Evolutionary conservation across 2,329 filamentous ascomycete species (phyloP).

Genomic region (Trichoderma sp.): DNA sequence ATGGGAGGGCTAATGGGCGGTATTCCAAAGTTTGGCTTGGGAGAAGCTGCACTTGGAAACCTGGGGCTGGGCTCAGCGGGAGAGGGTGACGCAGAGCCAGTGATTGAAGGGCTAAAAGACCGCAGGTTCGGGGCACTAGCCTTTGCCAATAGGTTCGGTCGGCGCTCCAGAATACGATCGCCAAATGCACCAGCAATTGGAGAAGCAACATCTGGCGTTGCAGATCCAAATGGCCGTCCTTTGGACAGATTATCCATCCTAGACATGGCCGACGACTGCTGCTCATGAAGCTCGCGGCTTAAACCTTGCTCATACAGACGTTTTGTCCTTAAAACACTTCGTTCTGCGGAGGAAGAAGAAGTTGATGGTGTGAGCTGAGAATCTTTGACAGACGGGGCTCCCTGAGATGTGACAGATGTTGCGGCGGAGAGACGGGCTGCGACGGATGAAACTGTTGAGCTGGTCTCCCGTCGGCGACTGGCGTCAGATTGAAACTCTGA

Average conservation of each 20-base stretch:
- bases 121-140: conserved; percentile 72
- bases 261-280: conserved; percentile 76
- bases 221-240: conserved; percentile 56
- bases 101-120: conserved; percentile 55
- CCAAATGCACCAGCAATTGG: conserved; percentile 49
- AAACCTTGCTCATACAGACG: conserved; percentile 83
- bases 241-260: conserved; percentile 78
- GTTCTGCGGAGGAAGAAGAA: conserved; percentile 56
- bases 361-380: conserved; percentile 48
- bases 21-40: conserved; percentile 40
- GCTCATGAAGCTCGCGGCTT: conserved; percentile 77
- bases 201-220: conserved; percentile 58
- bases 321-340: conserved; percentile 69
- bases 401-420: conserved; percentile 80
- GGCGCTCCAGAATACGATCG: conserved; percentile 53
- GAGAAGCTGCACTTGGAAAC: conserved; percentile 40
- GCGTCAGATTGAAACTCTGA: conserved; percentile 63
- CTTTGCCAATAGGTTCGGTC: conserved; percentile 52
- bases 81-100: conserved; percentile 34
- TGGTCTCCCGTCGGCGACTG: conserved; percentile 79
- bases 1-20: conserved; percentile 59
- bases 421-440: conserved; percentile 76
- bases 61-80: conserved; percentile 45
- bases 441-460: conserved; percentile 76
- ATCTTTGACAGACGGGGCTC: conserved; percentile 56